Conservation (phyloP, 2,329 filamentous ascomycete genomes). For the Diplodia intermedia region DNA sequence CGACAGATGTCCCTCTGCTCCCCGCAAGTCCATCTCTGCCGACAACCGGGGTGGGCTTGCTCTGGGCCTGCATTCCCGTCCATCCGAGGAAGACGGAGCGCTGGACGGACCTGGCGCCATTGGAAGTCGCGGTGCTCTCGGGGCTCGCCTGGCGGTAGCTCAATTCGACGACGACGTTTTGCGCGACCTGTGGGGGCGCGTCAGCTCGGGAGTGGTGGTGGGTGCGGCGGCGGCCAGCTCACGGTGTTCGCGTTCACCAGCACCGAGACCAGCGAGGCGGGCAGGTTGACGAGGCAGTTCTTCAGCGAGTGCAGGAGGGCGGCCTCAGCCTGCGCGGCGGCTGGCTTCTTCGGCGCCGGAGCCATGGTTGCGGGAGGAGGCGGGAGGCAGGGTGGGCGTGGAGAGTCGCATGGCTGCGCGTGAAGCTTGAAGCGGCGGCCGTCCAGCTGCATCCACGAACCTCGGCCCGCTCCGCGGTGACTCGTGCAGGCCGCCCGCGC, state of each 20-base stretch:
- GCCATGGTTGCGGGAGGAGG: conserved; percentile 39
- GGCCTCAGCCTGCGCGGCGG: conserved; percentile 75
- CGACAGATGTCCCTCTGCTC: conserved; percentile 61
- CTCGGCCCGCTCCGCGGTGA: conserved; percentile 33
- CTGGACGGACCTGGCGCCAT: conserved; percentile 54
- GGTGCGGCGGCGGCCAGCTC: conserved; percentile 47
- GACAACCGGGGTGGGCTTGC: conserved; percentile 75
- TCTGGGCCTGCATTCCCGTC: conserved; percentile 97
- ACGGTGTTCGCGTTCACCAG: conserved; percentile 91
- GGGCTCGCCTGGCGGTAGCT: conserved; percentile 70
- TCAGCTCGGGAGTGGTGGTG: conserved; percentile 57
- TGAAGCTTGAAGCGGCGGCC: conserved; percentile 30
- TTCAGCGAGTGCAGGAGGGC: conserved; percentile 81
- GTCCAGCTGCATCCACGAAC: conserved; percentile 33
- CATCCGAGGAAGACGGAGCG: conserved; percentile 88
- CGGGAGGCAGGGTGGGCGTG: conserved; percentile 29
- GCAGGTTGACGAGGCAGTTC: conserved; percentile 94
- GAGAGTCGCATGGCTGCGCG: conserved; percentile 27
- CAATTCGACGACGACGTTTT: conserved; percentile 96
- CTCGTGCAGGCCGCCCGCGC: not conserved
- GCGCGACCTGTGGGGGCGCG: conserved; percentile 68
- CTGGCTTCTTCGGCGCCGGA: conserved; percentile 41
- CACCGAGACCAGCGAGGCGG: conserved; percentile 79
- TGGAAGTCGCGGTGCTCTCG: conserved; percentile 44
- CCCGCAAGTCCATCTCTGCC: conserved; percentile 74